Conservation (phyloP, 2,329 filamentous ascomycete species). For the Cercospora citrullina region DNA sequence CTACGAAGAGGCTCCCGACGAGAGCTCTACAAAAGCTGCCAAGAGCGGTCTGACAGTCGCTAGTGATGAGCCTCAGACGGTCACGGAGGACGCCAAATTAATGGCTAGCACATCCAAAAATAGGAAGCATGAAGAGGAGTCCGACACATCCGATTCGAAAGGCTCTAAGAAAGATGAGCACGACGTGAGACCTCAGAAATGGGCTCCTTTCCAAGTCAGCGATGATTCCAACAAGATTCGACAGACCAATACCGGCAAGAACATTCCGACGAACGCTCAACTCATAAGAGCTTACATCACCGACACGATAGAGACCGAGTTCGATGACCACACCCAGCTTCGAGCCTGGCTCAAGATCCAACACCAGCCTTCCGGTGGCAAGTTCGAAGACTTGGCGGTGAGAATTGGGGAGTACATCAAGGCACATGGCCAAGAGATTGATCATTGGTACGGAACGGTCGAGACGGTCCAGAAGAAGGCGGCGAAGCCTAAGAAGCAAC, state of each 20-base stretch:
- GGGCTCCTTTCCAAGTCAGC: neutral
- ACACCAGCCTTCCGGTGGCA: neutral
- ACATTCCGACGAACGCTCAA: neutral
- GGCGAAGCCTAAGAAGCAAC: neutral
- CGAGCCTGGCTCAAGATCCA: slow-evolving; percentile 7
- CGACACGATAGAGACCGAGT: neutral
- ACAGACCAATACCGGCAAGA: neutral
- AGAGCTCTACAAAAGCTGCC: neutral
- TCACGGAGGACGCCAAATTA: neutral
- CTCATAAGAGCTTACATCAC: neutral
- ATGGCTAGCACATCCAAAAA: neutral
- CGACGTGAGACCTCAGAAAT: neutral
- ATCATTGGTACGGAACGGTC: neutral
- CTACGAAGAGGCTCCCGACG: neutral
- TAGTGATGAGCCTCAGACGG: neutral
- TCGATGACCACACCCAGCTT: neutral
- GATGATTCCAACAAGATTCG: neutral
- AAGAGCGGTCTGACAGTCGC: neutral
- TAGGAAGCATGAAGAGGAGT: neutral
- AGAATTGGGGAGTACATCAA: neutral
- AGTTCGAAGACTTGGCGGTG: neutral
- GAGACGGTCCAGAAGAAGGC: too few relatives aligned
- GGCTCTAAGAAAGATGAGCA: neutral
- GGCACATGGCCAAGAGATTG: neutral
- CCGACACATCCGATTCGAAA: neutral